Conservation (phyloP, 306 rosid genomes). For the Prunus mira region DNA sequence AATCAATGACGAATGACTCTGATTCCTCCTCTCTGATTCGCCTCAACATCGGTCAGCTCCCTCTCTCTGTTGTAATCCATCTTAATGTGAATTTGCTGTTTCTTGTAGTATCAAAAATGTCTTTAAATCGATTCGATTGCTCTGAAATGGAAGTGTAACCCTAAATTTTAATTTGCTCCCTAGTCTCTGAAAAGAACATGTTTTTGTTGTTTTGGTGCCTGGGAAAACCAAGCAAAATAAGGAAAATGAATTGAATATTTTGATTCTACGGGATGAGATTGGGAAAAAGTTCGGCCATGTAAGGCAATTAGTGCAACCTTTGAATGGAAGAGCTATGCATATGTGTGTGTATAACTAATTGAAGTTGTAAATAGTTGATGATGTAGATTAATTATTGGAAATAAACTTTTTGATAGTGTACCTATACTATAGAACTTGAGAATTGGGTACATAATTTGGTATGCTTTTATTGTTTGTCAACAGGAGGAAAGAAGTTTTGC, state of each 20-base stretch:
- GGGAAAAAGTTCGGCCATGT: neutral
- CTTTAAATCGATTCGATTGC: neutral
- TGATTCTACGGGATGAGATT: neutral
- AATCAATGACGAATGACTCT: slow-evolving; percentile 27
- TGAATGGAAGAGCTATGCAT: neutral
- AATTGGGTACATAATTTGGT: neutral
- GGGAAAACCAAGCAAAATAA: neutral
- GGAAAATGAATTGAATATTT: neutral
- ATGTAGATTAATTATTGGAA: neutral
- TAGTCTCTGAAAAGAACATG: too few relatives aligned
- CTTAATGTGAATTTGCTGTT: neutral
- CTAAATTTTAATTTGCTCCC: neutral
- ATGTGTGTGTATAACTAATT: neutral
- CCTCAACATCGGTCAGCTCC: slow-evolving; percentile 64
- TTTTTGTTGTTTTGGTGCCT: slow-evolving; percentile 13
- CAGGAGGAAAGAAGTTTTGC: slow-evolving; percentile 86
- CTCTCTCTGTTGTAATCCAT: neutral
- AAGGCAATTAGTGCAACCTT: neutral
- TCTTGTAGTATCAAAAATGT: neutral
- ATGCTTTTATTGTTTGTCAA: neutral
- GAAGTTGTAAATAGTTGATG: neutral
- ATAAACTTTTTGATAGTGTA: neutral
- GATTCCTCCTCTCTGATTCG: slow-evolving; percentile 53
- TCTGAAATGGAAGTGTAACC: neutral
- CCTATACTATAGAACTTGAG: neutral